phyloP scores from a whole-genome alignment of 257 asterid genomes.

The Coffea eugenioides region DNA sequence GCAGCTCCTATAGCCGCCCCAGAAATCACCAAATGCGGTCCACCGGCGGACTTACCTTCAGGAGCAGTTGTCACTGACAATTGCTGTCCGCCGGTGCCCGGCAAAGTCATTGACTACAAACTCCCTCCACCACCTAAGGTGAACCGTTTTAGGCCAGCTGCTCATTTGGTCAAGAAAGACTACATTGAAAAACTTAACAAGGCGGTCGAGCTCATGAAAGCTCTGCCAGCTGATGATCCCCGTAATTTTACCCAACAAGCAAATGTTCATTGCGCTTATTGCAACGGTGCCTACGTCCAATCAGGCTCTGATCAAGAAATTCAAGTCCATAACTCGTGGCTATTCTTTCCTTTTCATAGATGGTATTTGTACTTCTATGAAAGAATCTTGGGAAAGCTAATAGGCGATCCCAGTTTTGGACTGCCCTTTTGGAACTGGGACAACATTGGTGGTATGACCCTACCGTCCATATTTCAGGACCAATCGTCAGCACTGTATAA shows the following conservation, averaged over 20 bases:
- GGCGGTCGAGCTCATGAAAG: conserved; percentile 25
- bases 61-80: not conserved
- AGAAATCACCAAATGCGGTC: conserved; percentile 9
- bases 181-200: conserved; percentile 16
- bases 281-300: conserved; percentile 23
- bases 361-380: conserved; percentile 35
- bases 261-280: conserved; percentile 35
- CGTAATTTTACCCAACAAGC: conserved; percentile 32
- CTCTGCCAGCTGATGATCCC: conserved; percentile 26
- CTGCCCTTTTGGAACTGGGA: conserved; percentile 35
- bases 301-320: conserved; percentile 3
- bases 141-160: conserved; percentile 25
- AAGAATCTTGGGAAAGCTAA: conserved; percentile 28
- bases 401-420: conserved; percentile 22
- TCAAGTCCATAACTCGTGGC: conserved; percentile 31
- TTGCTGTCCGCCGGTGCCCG: conserved; percentile 25
- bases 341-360: conserved; percentile 35
- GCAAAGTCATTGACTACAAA: conserved; percentile 7
- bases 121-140: conserved; percentile 3
- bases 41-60: not conserved
- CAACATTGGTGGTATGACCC: conserved; percentile 22
- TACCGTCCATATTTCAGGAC: conserved; percentile 15
- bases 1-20: conserved; percentile 22
- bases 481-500: conserved; percentile 14
- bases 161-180: conserved; percentile 16